These are phyloP conservation scores for Leptosphaerulina australis DNA, from an alignment of 2,329 filamentous ascomycete genomes.

Conservation along the genomic window DNA sequence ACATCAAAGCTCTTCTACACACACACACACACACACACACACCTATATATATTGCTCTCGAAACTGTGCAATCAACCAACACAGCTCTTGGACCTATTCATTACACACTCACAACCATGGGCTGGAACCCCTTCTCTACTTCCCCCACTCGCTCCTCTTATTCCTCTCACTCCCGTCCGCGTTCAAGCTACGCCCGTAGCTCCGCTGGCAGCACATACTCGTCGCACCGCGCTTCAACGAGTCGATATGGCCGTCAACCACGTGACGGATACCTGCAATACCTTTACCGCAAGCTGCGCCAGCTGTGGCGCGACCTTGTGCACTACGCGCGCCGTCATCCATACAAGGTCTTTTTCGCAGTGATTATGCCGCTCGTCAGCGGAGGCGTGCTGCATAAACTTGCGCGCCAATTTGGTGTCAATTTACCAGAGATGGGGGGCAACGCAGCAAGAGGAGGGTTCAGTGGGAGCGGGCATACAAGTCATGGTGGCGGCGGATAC, in stretches of 20 bases:
- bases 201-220: constrained; percentile 37
- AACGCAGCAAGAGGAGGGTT: constrained; percentile 31
- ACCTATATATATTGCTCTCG: too few relatives aligned
- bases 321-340: constrained; percentile 84
- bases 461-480: constrained; percentile 24
- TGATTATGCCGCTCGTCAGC: constrained; percentile 85
- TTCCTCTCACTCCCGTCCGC: constrained; percentile 22
- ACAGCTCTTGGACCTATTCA: too few relatives aligned
- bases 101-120: constrained; percentile 33
- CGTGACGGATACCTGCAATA: constrained; percentile 78
- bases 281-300: constrained; percentile 75
- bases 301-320: constrained; percentile 78
- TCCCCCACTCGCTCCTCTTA: constrained; percentile 29
- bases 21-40: neutral
- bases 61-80: neutral
- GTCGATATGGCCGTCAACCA: constrained; percentile 79
- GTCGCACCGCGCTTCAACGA: constrained; percentile 60
- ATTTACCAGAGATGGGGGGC: constrained; percentile 65
- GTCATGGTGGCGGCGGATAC: constrained; percentile 42
- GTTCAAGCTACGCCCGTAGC: constrained; percentile 37
- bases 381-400: constrained; percentile 81
- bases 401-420: constrained; percentile 78
- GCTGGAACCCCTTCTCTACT: constrained; percentile 45
- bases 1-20: neutral
- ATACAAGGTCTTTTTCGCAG: constrained; percentile 85